Base-by-base conservation (phyloP, 768 basidiomycete species). In the Podaxis sp. region DNA sequence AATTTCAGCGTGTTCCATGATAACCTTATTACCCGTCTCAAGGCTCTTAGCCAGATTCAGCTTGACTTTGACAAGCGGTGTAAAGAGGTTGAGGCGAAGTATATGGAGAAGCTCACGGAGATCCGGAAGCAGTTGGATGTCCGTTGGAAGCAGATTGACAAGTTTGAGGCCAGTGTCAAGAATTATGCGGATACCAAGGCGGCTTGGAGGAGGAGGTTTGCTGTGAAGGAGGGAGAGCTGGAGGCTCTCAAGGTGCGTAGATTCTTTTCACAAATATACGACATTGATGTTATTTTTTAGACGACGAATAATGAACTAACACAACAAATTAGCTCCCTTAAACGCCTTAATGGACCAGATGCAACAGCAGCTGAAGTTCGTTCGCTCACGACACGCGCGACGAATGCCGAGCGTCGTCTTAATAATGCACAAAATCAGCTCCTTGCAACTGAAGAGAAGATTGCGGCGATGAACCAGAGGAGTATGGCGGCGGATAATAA, bases 1-100 rank as follows among this genome's bases (percentile, higher is more conserved):
- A 96, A 96, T 73, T 97, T 98, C 68, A 77, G 83, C 64, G 88
- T 94, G 57, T 97, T 99, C 80, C 92, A 96, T 66, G 95, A 97
- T 73, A 95, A 94, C 66, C 84, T 99, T 23, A 89, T 97, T 68
- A 84, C 87, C 1, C 85, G 95, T 11, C 79, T 99, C 28, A 93
- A 94, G 68, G 79, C 87, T 0, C 82, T 98, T 61, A 89, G 85
- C 57, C 87, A 92, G 64, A 90, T 98, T 37, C 89, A 93, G 71
- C 72, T 82, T 32, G 87, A 93, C 66, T 97, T 96, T 68, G 95
- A 98, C 69, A 90, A 86, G 68, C 84, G 90, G 10, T 79, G 80
- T 63, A 93, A 93, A 72, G 91, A 93, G 18, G 82, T 84, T 0
- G 96, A 98, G 67, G 73, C 73, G 3, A 80, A 80, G 23, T 92